Conservation (phyloP, 306 rosid genomes). For the Castanea sativa region DNA sequence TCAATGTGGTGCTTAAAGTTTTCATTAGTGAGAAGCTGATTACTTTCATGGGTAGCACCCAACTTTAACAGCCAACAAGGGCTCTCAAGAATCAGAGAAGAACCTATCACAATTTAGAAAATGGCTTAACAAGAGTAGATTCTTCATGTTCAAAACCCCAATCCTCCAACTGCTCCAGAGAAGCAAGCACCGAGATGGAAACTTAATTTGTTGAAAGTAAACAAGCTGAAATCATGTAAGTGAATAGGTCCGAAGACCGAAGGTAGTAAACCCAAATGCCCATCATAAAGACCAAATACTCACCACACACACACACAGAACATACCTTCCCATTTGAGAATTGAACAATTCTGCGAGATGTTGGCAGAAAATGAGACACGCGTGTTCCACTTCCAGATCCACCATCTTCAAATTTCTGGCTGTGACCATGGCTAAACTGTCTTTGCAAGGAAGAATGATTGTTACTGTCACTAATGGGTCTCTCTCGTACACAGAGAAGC, state of each 20-base stretch:
- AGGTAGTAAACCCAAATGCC: neutral
- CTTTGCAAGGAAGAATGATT: conserved; percentile 59
- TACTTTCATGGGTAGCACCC: neutral
- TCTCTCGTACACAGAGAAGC: conserved; percentile 97
- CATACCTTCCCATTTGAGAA: conserved; percentile 59
- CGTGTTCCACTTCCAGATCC: conserved; percentile 65
- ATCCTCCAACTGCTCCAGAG: neutral
- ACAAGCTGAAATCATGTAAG: neutral
- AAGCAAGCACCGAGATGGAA: neutral
- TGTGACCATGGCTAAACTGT: conserved; percentile 79
- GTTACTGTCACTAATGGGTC: conserved; percentile 51
- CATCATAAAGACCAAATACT: neutral
- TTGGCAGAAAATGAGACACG: conserved; percentile 57
- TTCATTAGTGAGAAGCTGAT: neutral
- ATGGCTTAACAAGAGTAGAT: neutral
- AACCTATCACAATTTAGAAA: neutral
- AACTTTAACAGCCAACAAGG: neutral
- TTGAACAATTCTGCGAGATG: conserved; percentile 63
- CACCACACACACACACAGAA: neutral
- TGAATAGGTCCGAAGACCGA: neutral
- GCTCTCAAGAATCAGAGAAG: neutral
- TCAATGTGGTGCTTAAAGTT: neutral
- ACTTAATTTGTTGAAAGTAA: neutral
- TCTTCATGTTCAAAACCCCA: neutral
- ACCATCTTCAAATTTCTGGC: conserved; percentile 73